Conservation (phyloP, 331 rosid genomes). For the Malus hybrid region DNA sequence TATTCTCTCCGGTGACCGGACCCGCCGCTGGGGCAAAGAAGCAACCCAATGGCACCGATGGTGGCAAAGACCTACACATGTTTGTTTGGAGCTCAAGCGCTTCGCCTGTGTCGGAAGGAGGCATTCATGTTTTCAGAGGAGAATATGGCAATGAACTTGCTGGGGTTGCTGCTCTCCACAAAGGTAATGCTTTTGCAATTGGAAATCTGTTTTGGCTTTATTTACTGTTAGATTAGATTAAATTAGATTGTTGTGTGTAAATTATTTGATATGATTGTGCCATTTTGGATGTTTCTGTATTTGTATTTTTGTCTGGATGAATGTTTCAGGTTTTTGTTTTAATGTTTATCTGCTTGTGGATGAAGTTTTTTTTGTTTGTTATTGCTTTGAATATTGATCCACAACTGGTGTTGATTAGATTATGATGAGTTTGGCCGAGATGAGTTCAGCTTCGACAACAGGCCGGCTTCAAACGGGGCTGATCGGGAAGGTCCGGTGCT, state of each 20-base stretch:
- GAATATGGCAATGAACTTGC: conserved; percentile 52
- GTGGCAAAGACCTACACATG: conserved; percentile 85
- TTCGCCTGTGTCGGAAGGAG: conserved; percentile 90
- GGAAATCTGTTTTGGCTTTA: not conserved
- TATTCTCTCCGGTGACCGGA: conserved; percentile 64
- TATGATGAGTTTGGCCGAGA: conserved; percentile 70
- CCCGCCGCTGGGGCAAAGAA: conserved; percentile 26
- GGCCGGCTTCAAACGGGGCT: conserved; percentile 46
- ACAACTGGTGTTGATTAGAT: conserved; percentile 33
- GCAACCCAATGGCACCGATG: conserved; percentile 32
- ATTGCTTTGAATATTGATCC: not conserved
- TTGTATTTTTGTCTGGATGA: conserved; percentile 22
- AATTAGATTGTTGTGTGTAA: not conserved
- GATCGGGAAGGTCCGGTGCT: conserved; percentile 71
- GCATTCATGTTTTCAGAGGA: conserved; percentile 83
- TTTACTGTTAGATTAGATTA: not conserved
- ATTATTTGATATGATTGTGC: not conserved
- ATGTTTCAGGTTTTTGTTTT: not conserved
- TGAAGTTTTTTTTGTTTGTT: not conserved
- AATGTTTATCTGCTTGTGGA: not conserved
- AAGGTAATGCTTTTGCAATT: conserved; percentile 33
- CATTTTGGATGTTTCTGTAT: conserved; percentile 5
- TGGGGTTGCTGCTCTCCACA: conserved; percentile 57
- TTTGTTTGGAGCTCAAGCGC: conserved; percentile 97
- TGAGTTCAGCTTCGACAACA: conserved; percentile 87